Base-by-base conservation (phyloP, 2,329 filamentous ascomycete genomes). In the Arachnomyces sp. region DNA sequence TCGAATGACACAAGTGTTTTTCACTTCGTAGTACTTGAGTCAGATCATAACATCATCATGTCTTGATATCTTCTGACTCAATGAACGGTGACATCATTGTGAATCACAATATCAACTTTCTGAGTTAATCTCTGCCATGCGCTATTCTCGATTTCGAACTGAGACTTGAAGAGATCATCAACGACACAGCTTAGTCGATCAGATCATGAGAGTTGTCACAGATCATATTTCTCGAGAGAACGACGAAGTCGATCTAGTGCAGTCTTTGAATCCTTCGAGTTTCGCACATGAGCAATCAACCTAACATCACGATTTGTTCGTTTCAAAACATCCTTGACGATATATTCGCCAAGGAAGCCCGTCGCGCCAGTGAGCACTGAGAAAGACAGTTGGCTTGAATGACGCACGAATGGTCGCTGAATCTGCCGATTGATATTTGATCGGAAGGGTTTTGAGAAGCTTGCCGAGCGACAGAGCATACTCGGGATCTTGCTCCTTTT, bases 321-420 rank as follows among this genome's bases (percentile, higher is more conserved):
- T 30, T 74, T 74, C 1, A 95, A 71, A 1, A 94, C 63, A 40
- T 94, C 85, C 40, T 75, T 75, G 25, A 93, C 67, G 8, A 95
- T 69, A 55, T 88, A 93, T 0, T 84, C 76, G 18, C 89, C 89
- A 14, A 95, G 64, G 69, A 95, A 95, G 2, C 89, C 89, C 4
- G 89, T 95, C 3, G 85, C 87, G 32, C 90, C 88, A 2, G 89
- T 95, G 4, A 95, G 66, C 88, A 2, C 89, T 95, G 4, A 95
- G 66, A 60, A 95, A 84, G 8, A 92, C 72, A 0, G 81, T 87
- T 2, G 70, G 63, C 37, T 30, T 11, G 38, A 43, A 51, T 9
- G 59, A 49, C 11, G 54, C 33, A 2, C 49, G 44, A 17, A 60
- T 52, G n/a, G 49, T 43, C 5, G 44, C 44, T 16, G 53, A 34